Conservation (phyloP, 1,139 yeast species). For the Tardiomyces depauwii region DNA sequence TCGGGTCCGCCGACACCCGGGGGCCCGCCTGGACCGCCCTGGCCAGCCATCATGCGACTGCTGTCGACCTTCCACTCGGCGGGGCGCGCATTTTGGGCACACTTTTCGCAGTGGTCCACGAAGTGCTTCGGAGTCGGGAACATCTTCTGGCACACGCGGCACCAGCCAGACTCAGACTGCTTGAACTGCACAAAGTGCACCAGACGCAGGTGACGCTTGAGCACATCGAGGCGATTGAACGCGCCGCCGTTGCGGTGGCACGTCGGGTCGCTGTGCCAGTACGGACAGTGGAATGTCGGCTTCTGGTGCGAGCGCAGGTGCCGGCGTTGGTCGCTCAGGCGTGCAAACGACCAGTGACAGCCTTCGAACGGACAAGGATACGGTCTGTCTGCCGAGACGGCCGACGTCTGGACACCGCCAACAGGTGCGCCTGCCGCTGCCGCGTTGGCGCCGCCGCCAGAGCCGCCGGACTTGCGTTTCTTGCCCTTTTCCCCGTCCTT, state of each 20-base stretch:
- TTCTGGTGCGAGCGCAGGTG: constrained; percentile 53
- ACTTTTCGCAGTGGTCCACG: constrained; percentile 54
- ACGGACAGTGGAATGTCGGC: constrained; percentile 63
- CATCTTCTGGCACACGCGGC: constrained; percentile 48
- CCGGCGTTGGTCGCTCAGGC: constrained; percentile 56
- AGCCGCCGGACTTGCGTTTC: neutral
- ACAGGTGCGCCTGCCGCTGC: neutral
- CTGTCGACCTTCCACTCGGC: constrained; percentile 21
- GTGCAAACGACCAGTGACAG: constrained; percentile 57
- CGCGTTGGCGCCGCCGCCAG: neutral
- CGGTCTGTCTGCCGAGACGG: constrained; percentile 27
- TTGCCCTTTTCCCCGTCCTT: neutral
- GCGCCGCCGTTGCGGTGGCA: constrained; percentile 68
- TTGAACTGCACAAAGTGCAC: constrained; percentile 47
- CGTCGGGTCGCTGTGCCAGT: constrained; percentile 52
- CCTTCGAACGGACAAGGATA: constrained; percentile 42
- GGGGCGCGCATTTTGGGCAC: constrained; percentile 35
- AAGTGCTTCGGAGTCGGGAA: constrained; percentile 48
- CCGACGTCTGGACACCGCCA: constrained; percentile 6
- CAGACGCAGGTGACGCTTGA: constrained; percentile 54
- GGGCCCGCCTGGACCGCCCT: constrained; percentile 5
- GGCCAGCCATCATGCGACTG: constrained; percentile 13
- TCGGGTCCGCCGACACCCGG: constrained; percentile 6
- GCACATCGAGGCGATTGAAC: constrained; percentile 56
- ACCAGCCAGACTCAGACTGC: constrained; percentile 49